phyloP scores from a whole-genome alignment of 2,329 filamentous ascomycete species.

The Cytospora schulzeri region DNA sequence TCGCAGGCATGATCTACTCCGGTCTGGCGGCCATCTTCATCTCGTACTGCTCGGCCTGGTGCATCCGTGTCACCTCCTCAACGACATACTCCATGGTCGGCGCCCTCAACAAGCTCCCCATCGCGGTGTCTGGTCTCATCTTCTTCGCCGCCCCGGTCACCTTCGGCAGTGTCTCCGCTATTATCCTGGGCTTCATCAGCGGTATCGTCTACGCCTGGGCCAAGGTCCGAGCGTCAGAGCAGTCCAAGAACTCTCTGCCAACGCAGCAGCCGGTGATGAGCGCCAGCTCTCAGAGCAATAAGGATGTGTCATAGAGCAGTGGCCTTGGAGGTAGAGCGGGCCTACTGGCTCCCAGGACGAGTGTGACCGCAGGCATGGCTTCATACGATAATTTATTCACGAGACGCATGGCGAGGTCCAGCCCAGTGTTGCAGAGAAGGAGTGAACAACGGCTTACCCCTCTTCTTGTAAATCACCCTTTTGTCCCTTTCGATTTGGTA shows the following conservation, averaged over 20 bases:
- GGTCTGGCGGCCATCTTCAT: constrained; percentile 94
- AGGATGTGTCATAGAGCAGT: constrained; percentile 65
- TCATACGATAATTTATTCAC: not conserved
- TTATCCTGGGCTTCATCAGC: constrained; percentile 86
- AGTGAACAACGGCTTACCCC: not conserved
- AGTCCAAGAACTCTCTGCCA: constrained; percentile 66
- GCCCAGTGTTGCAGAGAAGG: not conserved
- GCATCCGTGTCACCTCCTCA: constrained; percentile 93
- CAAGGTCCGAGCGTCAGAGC: constrained; percentile 77
- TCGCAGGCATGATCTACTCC: constrained; percentile 90
- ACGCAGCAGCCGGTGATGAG: constrained; percentile 75
- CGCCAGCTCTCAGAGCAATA: constrained; percentile 87
- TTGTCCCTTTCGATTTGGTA: not conserved
- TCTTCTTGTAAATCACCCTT: constrained; percentile 12
- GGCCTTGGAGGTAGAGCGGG: not conserved
- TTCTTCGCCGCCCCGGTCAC: constrained; percentile 97
- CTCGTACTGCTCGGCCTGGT: constrained; percentile 99
- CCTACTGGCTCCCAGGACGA: not conserved
- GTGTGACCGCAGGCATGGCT: not conserved
- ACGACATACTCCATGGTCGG: constrained; percentile 99
- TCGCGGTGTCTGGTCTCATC: constrained; percentile 86
- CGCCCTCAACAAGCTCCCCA: constrained; percentile 95
- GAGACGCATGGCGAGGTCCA: not conserved
- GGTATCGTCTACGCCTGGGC: constrained; percentile 88
- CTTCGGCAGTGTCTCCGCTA: constrained; percentile 87